Percentiles rank a stretch among this genome's conserved stretches.
Evolutionary conservation across 2,329 filamentous ascomycete species (phyloP).

Genomic region (Talaromyces pinophilus): DNA sequence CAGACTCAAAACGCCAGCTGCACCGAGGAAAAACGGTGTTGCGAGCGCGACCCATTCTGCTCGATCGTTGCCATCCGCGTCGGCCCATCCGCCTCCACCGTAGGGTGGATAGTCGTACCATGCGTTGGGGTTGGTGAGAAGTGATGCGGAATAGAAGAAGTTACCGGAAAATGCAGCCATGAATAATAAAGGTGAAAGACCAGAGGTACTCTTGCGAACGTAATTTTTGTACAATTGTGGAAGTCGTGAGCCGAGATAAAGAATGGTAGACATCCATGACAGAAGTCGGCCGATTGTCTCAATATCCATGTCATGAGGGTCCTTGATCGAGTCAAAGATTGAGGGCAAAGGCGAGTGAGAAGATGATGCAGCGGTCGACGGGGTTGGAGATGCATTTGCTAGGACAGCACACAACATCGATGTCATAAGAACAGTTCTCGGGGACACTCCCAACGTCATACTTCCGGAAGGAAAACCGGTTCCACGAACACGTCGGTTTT

Average conservation of each 20-base stretch:
- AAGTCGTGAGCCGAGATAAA: constrained; percentile 61
- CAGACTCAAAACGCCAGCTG: constrained; percentile 63
- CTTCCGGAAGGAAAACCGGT: constrained; percentile 27
- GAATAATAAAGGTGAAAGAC: constrained; percentile 64
- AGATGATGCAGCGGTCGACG: constrained; percentile 23
- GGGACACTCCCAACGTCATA: constrained; percentile 38
- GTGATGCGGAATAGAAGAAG: constrained; percentile 64
- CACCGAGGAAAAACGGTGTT: constrained; percentile 66
- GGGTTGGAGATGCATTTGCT: constrained; percentile 44
- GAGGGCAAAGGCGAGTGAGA: constrained; percentile 23
- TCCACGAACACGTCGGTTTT: constrained; percentile 39
- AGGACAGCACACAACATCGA: constrained; percentile 49
- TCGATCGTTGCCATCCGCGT: constrained; percentile 55
- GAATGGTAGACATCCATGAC: constrained; percentile 58
- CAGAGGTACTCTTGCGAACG: constrained; percentile 62
- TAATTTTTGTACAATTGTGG: constrained; percentile 69
- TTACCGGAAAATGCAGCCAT: constrained; percentile 68
- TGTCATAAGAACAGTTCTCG: constrained; percentile 48
- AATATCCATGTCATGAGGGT: constrained; percentile 34
- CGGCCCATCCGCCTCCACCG: constrained; percentile 63
- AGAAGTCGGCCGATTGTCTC: constrained; percentile 54
- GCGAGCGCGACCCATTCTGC: constrained; percentile 60
- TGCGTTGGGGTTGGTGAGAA: constrained; percentile 64
- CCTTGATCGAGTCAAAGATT: constrained; percentile 3
- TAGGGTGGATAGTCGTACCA: constrained; percentile 60